Conservation (phyloP, 129 eudicot species). For the Erigeron canadensis region DNA sequence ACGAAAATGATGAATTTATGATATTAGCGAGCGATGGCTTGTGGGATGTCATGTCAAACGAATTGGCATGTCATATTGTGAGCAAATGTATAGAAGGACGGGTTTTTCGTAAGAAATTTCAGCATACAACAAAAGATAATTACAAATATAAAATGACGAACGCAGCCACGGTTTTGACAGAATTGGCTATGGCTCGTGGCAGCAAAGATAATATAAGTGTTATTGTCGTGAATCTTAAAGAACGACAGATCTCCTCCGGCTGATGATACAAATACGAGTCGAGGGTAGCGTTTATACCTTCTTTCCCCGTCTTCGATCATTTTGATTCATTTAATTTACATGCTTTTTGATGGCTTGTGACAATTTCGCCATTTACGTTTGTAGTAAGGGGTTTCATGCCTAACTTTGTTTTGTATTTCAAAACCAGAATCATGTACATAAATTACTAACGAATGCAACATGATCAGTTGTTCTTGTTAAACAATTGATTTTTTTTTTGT, state of each 20-base stretch:
- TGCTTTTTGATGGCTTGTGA: slow-evolving; percentile 16
- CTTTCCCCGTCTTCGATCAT: not conserved
- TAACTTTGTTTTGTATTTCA: not conserved
- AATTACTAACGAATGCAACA: not conserved
- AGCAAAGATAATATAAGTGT: slow-evolving; percentile 66
- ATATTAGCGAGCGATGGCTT: slow-evolving; percentile 64
- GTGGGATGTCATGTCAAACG: slow-evolving; percentile 62
- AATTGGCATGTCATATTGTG: slow-evolving; percentile 55
- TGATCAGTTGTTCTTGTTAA: not conserved
- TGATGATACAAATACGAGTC: not conserved
- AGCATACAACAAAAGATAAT: not conserved
- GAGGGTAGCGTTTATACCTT: slow-evolving; percentile 16
- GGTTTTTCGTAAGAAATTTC: slow-evolving; percentile 19
- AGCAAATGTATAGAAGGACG: slow-evolving; percentile 53
- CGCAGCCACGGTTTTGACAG: slow-evolving; percentile 53
- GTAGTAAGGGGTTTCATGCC: slow-evolving; percentile 4
- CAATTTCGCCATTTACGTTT: slow-evolving; percentile 16
- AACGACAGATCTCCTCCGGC: slow-evolving; percentile 11
- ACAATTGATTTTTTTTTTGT: not conserved
- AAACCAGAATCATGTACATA: slow-evolving; percentile 7
- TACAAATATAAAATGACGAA: slow-evolving; percentile 20
- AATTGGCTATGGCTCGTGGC: slow-evolving; percentile 60
- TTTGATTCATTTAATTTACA: slow-evolving; percentile 19
- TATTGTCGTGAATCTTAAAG: slow-evolving; percentile 43
- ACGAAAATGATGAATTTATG: slow-evolving; percentile 50